A percentile compares a stretch with the other conserved stretches of the same genome.
Conservation (phyloP, 2,329 filamentous ascomycete species). For the Zymoseptoria crescenta region DNA sequence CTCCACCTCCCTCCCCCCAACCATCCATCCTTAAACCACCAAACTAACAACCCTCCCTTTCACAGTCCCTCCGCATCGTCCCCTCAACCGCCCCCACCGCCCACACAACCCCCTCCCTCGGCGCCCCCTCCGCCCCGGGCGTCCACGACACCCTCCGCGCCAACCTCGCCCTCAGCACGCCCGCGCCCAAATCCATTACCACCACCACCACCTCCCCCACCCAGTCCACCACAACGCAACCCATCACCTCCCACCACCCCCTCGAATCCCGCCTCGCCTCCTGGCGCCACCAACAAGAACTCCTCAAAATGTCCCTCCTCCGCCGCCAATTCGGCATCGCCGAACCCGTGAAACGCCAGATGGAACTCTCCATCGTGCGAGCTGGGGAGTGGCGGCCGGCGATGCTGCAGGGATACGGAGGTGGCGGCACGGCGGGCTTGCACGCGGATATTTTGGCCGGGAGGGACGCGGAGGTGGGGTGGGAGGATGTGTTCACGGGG, state of each 20-base stretch:
- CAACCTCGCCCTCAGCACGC: constrained; percentile 56
- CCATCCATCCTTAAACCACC: not conserved
- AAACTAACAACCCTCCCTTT: constrained; percentile 4
- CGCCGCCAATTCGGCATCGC: constrained; percentile 83
- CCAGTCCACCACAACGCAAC: too few species aligned
- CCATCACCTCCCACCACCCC: constrained; percentile 62
- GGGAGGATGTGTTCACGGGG: constrained; percentile 90
- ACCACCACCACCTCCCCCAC: constrained; percentile 36
- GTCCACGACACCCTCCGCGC: constrained; percentile 88
- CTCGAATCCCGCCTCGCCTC: constrained; percentile 81
- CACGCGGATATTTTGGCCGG: constrained; percentile 87
- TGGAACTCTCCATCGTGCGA: constrained; percentile 86
- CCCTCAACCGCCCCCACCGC: constrained; percentile 58
- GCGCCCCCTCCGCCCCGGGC: constrained; percentile 83
- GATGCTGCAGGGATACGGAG: constrained; percentile 59
- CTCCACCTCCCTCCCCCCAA: not conserved
- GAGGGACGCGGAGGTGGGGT: constrained; percentile 66
- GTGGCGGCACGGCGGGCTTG: constrained; percentile 46
- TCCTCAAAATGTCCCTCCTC: constrained; percentile 79
- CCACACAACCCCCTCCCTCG: constrained; percentile 42
- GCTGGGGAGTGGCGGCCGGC: constrained; percentile 73
- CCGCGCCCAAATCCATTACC: constrained; percentile 43
- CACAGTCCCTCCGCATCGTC: constrained; percentile 65
- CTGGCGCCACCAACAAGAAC: constrained; percentile 86
- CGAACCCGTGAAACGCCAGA: constrained; percentile 83